phyloP scores from a whole-genome alignment of 2,329 filamentous ascomycete species.

The Rachicladosporium sp. region DNA sequence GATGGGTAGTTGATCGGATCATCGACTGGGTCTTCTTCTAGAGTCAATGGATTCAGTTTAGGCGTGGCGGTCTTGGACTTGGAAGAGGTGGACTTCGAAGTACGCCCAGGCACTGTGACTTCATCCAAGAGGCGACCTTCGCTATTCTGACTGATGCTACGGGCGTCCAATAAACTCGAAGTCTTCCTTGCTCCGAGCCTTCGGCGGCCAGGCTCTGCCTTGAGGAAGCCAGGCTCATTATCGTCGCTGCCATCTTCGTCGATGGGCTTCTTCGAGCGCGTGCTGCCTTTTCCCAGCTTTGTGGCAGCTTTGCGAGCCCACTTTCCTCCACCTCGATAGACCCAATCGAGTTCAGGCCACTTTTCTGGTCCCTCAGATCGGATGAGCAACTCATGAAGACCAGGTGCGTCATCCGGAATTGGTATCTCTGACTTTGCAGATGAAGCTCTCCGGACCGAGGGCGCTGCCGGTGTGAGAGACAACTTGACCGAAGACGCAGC shows the following conservation, averaged over 20 bases:
- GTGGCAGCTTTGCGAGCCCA: slow-evolving; percentile 11
- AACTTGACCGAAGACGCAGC: slow-evolving; percentile 3
- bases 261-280: too few species aligned
- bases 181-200: too few species aligned
- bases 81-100: slow-evolving; percentile 3
- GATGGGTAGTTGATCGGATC: slow-evolving; percentile 18
- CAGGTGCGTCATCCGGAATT: slow-evolving; percentile 1
- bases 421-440: too few species aligned
- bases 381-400: slow-evolving; percentile 14
- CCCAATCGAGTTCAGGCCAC: slow-evolving; percentile 18
- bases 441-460: not conserved
- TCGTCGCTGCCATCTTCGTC: too few species aligned
- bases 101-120: not conserved
- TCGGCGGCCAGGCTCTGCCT: too few species aligned
- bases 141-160: not conserved
- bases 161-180: too few species aligned
- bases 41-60: slow-evolving; percentile 17
- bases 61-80: slow-evolving; percentile 19
- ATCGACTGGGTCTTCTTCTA: slow-evolving; percentile 21
- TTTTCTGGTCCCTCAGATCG: slow-evolving; percentile 21
- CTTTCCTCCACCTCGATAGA: slow-evolving; percentile 23
- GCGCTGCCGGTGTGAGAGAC: slow-evolving; percentile 1
- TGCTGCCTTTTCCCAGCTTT: too few species aligned
- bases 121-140: not conserved
- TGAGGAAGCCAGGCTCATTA: too few species aligned